Evolutionary conservation across 2,329 filamentous ascomycete species (phyloP).

Genomic region (Aspergillus sergii): DNA sequence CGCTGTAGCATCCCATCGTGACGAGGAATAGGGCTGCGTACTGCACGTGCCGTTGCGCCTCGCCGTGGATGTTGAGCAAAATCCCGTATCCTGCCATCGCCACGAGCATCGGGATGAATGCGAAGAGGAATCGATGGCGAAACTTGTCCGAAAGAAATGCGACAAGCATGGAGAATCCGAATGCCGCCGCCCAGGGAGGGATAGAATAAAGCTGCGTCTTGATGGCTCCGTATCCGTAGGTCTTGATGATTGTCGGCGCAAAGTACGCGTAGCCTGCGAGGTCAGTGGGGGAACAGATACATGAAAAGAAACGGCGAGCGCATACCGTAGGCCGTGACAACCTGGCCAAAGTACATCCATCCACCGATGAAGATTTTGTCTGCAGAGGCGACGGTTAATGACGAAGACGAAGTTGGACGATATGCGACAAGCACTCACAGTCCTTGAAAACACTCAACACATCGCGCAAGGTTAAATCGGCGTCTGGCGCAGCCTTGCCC

Average conservation of each 20-base stretch:
- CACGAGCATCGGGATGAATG: slow-evolving; percentile 68
- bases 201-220: slow-evolving; percentile 55
- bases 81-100: slow-evolving; percentile 75
- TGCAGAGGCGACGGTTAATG: slow-evolving; percentile 12
- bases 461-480: slow-evolving; percentile 61
- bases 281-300: slow-evolving; percentile 13
- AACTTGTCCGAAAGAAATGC: slow-evolving; percentile 72
- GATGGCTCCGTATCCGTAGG: slow-evolving; percentile 64
- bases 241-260: slow-evolving; percentile 69
- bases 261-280: slow-evolving; percentile 71
- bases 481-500: slow-evolving; percentile 66
- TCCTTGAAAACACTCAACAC: slow-evolving; percentile 69
- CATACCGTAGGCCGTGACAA: slow-evolving; percentile 71
- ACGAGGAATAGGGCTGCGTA: slow-evolving; percentile 84
- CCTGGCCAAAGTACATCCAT: slow-evolving; percentile 79
- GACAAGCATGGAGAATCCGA: slow-evolving; percentile 74
- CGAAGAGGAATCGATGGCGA: slow-evolving; percentile 74
- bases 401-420: not conserved
- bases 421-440: slow-evolving; percentile 40
- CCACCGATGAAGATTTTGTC: slow-evolving; percentile 71
- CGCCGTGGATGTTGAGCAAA: slow-evolving; percentile 69
- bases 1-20: slow-evolving; percentile 76
- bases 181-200: slow-evolving; percentile 70
- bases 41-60: slow-evolving; percentile 61
- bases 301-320: not conserved